Evolutionary conservation across 2,329 filamentous ascomycete genomes (phyloP).

Genomic region (Parafenestella ontariensis): DNA sequence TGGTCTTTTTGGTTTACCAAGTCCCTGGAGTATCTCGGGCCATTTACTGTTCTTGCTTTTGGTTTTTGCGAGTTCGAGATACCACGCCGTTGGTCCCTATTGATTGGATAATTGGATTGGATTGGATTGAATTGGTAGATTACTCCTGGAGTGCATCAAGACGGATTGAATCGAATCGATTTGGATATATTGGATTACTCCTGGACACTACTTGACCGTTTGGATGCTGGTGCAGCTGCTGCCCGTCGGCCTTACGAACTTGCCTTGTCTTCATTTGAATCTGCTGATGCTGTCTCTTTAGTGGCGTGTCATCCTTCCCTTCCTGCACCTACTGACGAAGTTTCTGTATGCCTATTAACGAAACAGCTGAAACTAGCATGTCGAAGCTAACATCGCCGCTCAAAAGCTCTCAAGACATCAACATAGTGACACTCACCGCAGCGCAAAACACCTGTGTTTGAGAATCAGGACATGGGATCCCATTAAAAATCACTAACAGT

Average conservation of each 20-base stretch:
- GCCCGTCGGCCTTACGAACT: not conserved
- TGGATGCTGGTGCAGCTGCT: not conserved
- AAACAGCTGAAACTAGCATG: no score
- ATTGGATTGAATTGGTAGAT: constrained; percentile 1
- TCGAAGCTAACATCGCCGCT: no score
- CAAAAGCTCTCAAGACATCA: no score
- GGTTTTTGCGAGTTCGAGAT: constrained; percentile 13
- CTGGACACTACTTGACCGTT: not conserved
- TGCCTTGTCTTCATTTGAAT: no score
- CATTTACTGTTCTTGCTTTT: not conserved
- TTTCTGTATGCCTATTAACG: no score
- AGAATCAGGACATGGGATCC: not conserved
- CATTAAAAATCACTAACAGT: not conserved
- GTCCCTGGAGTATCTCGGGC: not conserved
- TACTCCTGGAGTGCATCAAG: no score
- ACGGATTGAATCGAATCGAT: not conserved
- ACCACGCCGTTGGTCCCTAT: constrained; percentile 25
- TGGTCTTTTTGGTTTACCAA: constrained; percentile 8
- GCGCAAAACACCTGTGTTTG: not conserved
- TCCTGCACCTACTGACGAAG: no score
- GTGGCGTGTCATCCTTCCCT: no score
- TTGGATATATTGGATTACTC: not conserved
- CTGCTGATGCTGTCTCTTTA: no score
- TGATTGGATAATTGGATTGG: not conserved
- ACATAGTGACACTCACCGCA: no score